A percentile compares a stretch with the other conserved stretches of the same genome.
phyloP scores from a whole-genome alignment of 2,329 filamentous ascomycete species.

The Trichoderma polysporum region DNA sequence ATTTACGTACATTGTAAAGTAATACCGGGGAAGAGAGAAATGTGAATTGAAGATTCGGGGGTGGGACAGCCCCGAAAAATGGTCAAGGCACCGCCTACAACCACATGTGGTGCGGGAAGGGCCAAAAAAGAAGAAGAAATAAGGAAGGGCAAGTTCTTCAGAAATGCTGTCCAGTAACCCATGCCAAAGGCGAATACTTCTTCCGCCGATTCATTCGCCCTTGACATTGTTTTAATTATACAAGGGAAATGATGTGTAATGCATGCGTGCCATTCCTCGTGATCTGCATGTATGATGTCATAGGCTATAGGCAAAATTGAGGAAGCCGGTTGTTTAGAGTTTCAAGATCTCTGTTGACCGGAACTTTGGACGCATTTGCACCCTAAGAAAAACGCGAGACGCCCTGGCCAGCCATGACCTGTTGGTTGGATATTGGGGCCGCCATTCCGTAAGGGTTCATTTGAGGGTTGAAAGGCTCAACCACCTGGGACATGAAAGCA shows the following conservation, averaged over 20 bases:
- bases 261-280: not conserved
- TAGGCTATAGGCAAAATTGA: not conserved
- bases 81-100: conserved; percentile 18
- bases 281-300: not conserved
- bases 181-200: not conserved
- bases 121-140: not conserved
- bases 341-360: not conserved
- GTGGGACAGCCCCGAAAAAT: not conserved
- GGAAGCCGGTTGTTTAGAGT: not conserved
- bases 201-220: not conserved
- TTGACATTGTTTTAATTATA: not conserved
- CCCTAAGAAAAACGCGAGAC: conserved; percentile 57
- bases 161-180: conserved; percentile 1
- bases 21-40: conserved; percentile 21
- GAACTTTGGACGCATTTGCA: not conserved
- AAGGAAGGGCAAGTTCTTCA: not conserved
- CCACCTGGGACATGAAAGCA: conserved; percentile 55
- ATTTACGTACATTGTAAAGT: conserved; percentile 40
- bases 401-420: conserved; percentile 56
- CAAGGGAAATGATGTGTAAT: not conserved
- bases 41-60: conserved; percentile 1
- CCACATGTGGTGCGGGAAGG: conserved; percentile 10
- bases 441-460: conserved; percentile 62
- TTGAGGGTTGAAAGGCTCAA: conserved; percentile 55
- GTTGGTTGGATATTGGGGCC: conserved; percentile 50